A percentile compares a stretch with the other conserved stretches of the same genome.
Evolutionary conservation across 768 basidiomycete genomes (phyloP).

Genomic region (Kwoniella europaea): DNA sequence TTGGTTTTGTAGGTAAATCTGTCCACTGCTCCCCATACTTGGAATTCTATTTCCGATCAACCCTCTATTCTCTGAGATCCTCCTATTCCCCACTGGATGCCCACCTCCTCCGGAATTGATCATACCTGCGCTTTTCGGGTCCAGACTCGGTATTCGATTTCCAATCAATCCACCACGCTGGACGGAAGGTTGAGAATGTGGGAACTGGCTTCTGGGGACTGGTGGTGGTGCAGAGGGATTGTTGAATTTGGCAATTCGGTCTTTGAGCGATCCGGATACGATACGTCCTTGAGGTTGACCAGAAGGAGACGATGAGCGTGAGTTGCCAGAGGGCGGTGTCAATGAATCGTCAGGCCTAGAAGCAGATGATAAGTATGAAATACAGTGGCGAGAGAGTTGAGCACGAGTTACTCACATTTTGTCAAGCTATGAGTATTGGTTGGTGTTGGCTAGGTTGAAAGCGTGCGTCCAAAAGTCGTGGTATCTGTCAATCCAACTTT

Average conservation of each 20-base stretch:
- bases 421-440: background rate
- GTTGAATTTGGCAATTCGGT: conserved; percentile 53
- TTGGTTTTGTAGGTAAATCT: conserved; percentile 11
- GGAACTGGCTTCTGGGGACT: conserved; percentile 46
- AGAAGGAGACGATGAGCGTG: conserved; percentile 32
- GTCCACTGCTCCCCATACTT: conserved; percentile 17
- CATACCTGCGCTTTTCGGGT: conserved; percentile 45
- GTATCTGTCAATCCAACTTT: conserved; percentile 4
- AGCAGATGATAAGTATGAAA: background rate
- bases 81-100: conserved; percentile 20
- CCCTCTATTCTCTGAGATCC: conserved; percentile 39
- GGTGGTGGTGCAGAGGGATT: conserved; percentile 50
- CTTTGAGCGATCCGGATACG: conserved; percentile 54
- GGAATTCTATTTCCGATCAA: conserved; percentile 49
- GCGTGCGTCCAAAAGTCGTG: conserved; percentile 3
- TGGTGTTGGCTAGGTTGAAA: background rate
- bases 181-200: conserved; percentile 22
- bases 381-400: background rate
- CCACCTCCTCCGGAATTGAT: conserved; percentile 8
- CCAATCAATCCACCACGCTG: conserved; percentile 41
- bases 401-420: background rate
- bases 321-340: conserved; percentile 31
- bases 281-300: conserved; percentile 23
- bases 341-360: conserved; percentile 19
- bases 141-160: conserved; percentile 48